These are phyloP conservation scores for Diospyros kaki DNA, from an alignment of 148 eudicot species.

Conservation along the genomic window DNA sequence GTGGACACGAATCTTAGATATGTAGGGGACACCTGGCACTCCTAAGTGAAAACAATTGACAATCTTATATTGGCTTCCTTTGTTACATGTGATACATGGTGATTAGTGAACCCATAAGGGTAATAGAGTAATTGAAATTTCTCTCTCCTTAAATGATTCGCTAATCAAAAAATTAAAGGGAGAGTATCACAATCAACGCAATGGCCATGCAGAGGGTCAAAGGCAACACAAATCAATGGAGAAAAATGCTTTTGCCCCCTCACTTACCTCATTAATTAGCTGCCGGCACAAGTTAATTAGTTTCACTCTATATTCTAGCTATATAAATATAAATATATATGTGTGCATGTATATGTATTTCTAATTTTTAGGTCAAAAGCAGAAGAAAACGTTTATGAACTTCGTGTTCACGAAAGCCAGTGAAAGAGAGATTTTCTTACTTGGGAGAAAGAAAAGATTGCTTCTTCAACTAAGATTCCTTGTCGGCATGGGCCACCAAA, in stretches of 20 bases:
- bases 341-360: neutral
- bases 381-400: conserved; percentile 10
- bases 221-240: conserved; percentile 3
- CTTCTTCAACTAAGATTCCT: conserved; percentile 40
- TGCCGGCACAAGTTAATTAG: conserved; percentile 23
- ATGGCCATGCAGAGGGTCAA: conserved; percentile 12
- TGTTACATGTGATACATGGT: too few relatives aligned
- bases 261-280: conserved; percentile 15
- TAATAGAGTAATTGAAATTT: too few relatives aligned
- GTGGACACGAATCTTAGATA: too few relatives aligned
- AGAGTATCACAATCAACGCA: neutral
- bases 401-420: conserved; percentile 23
- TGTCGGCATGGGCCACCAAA: conserved; percentile 42
- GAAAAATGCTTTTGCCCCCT: conserved; percentile 2
- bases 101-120: too few relatives aligned
- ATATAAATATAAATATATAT: too few relatives aligned
- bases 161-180: too few relatives aligned
- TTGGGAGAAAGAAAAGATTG: conserved; percentile 21
- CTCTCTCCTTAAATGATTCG: too few relatives aligned
- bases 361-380: conserved; percentile 6
- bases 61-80: too few relatives aligned
- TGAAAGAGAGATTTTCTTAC: conserved; percentile 7
- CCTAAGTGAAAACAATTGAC: too few relatives aligned
- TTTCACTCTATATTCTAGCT: neutral
- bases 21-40: too few relatives aligned